A percentile compares a stretch with the other conserved stretches of the same genome.
Evolutionary conservation across 352 stramenopile species (phyloP).

Genomic region (Pseudoperonospora humuli): DNA sequence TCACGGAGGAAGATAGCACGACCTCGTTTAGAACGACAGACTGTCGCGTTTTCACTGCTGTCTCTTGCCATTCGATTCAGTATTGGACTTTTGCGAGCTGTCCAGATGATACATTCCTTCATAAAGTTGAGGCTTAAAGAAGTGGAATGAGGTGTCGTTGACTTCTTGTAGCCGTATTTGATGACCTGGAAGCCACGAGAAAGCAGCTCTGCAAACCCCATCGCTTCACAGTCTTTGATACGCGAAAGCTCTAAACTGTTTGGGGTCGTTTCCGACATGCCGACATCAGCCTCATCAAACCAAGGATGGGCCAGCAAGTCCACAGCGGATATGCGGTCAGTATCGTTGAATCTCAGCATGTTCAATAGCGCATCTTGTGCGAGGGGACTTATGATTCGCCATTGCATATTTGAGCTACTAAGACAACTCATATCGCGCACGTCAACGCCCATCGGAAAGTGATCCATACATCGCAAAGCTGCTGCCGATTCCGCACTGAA

Average conservation of each 20-base stretch:
- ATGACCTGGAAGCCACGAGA: slow-evolving; percentile 50
- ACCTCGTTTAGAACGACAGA: background rate
- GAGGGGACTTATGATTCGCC: slow-evolving; percentile 38
- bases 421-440: slow-evolving; percentile 80
- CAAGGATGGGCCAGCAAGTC: slow-evolving; percentile 58
- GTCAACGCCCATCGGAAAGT: slow-evolving; percentile 51
- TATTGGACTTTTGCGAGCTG: slow-evolving; percentile 19
- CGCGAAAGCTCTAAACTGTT: slow-evolving; percentile 20
- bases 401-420: slow-evolving; percentile 43
- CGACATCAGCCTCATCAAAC: slow-evolving; percentile 30
- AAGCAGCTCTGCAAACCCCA: slow-evolving; percentile 64
- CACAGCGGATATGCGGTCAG: slow-evolving; percentile 52
- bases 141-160: slow-evolving; percentile 35
- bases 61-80: slow-evolving; percentile 1
- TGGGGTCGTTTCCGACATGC: background rate
- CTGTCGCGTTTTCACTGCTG: slow-evolving; percentile 1
- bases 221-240: slow-evolving; percentile 40
- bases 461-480: slow-evolving; percentile 52
- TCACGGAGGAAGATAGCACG: slow-evolving; percentile 39
- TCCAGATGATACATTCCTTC: slow-evolving; percentile 48
- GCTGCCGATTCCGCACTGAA: slow-evolving; percentile 71
- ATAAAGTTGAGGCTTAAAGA: slow-evolving; percentile 51
- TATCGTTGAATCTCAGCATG: slow-evolving; percentile 44
- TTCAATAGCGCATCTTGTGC: slow-evolving; percentile 56
- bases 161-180: slow-evolving; percentile 46